Evolutionary conservation across 768 basidiomycete species (phyloP).

Genomic region (Calocera viscosa): DNA sequence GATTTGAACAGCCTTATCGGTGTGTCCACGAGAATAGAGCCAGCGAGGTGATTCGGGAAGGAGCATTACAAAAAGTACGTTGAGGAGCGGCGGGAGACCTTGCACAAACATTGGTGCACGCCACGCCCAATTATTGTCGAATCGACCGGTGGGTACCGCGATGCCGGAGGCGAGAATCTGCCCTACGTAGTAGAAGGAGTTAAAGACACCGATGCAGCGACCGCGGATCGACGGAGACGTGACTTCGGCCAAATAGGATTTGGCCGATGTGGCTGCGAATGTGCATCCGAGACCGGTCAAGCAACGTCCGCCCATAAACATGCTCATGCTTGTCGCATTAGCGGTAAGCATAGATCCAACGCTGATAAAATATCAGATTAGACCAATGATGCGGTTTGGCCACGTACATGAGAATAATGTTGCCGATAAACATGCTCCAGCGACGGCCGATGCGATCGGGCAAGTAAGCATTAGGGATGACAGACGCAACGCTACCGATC

Average conservation of each 20-base stretch:
- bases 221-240: constrained; percentile 39
- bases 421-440: constrained; percentile 40
- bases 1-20: constrained; percentile 33
- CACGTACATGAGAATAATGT: constrained; percentile 35
- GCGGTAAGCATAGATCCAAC: constrained; percentile 40
- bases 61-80: constrained; percentile 35
- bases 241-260: constrained; percentile 42
- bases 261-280: constrained; percentile 38
- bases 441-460: constrained; percentile 41
- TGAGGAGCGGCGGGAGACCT: constrained; percentile 37
- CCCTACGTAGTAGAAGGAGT: constrained; percentile 44
- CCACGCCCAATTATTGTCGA: constrained; percentile 29
- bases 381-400: not conserved
- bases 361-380: too few species aligned
- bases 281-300: constrained; percentile 38
- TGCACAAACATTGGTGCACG: constrained; percentile 41
- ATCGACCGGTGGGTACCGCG: constrained; percentile 41
- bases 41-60: constrained; percentile 46
- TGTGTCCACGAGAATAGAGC: constrained; percentile 39
- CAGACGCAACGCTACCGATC: constrained; percentile 22
- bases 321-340: constrained; percentile 32
- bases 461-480: constrained; percentile 30
- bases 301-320: constrained; percentile 39
- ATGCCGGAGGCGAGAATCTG: constrained; percentile 45
- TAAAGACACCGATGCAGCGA: constrained; percentile 40